A percentile compares a stretch with the other conserved stretches of the same genome.
These are phyloP conservation scores for Urtica urens DNA, from an alignment of 306 rosid genomes.

Conservation along the genomic window DNA sequence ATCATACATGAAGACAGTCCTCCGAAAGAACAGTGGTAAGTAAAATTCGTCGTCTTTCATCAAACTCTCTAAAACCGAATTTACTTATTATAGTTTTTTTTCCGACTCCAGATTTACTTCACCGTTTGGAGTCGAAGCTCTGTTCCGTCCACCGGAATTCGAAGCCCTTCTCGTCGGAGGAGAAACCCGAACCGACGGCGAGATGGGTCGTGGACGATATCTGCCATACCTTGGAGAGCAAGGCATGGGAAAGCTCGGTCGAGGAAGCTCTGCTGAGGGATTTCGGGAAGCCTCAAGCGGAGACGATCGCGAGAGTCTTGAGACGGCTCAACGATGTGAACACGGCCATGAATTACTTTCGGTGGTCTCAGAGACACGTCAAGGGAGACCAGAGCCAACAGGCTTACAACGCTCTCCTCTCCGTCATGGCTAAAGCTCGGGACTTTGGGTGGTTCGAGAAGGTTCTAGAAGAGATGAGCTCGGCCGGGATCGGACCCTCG, in stretches of 20 bases:
- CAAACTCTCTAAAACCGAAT: neutral
- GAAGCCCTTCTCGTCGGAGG: conserved; percentile 25
- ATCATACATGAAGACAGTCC: conserved; percentile 39
- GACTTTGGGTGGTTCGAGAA: conserved; percentile 51
- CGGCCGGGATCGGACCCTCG: conserved; percentile 72
- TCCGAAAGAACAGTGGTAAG: conserved; percentile 47
- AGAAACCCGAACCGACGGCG: conserved; percentile 21
- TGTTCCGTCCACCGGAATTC: conserved; percentile 19
- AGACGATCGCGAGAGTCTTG: conserved; percentile 60
- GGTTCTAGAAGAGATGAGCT: conserved; percentile 80
- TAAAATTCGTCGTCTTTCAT: neutral
- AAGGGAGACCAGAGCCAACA: conserved; percentile 47
- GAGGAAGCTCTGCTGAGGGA: conserved; percentile 43
- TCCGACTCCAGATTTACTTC: conserved; percentile 32
- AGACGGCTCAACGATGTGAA: conserved; percentile 62
- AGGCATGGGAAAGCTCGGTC: conserved; percentile 57
- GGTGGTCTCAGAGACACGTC: conserved; percentile 73
- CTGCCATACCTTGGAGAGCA: conserved; percentile 50
- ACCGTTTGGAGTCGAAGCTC: conserved; percentile 22
- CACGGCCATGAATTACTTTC: conserved; percentile 49
- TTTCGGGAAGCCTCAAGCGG: conserved; percentile 51
- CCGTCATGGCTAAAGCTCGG: conserved; percentile 67
- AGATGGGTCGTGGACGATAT: conserved; percentile 42
- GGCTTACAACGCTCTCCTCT: conserved; percentile 66
- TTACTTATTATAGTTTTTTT: too few species aligned